Base-by-base conservation (phyloP, 805 yeast genomes). In the Candida broadrunensis region DNA sequence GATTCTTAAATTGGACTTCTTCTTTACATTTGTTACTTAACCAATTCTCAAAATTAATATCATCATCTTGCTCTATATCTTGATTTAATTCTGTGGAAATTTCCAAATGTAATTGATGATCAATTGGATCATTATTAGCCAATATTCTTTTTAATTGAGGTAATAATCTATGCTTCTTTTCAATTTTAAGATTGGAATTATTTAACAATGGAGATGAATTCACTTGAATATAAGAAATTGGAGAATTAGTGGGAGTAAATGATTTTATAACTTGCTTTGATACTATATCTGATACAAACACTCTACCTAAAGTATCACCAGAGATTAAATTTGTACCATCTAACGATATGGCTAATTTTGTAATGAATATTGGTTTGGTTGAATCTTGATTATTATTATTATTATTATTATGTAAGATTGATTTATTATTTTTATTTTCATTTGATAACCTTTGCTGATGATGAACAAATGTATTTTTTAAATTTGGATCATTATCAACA, bases 261-360 rank as follows among this genome's bases (percentile, higher is more conserved):
- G 77, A 73, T 54, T 78, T 81, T 20, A 78, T 66, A 14, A 81
- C 78, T 60, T 85, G 93, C 53, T 77, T 81, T 1, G 91, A 80
- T 13, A 72, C 75, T 5, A 82, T 69, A 59, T 91, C 97, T 50
- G 83, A 75, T 1, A 82, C 71, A 31, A 76, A 75, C 2, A 87
- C 78, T 21, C 76, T 70, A 1, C 97, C 97, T n/a, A 50, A 54
- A 0, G 73, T 59, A 55, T 87, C 95, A 26, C 97, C 97, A 5
- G 88, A 77, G 2, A 85, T 65, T 5, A 90, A 52, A 27, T 67
- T 59, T 14, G 90, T 78, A 4, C 91, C 96, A 56, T 90, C 97
- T 54, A 85, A 65, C 5, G 89, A 80, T 2, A 86, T 60, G 2
- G 66, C 69, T 38, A 89, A 48, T 30, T 77, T 64, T 0, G 87